These are phyloP conservation scores for Silene latifolia DNA, from an alignment of 148 eudicot genomes.

Conservation along the genomic window DNA sequence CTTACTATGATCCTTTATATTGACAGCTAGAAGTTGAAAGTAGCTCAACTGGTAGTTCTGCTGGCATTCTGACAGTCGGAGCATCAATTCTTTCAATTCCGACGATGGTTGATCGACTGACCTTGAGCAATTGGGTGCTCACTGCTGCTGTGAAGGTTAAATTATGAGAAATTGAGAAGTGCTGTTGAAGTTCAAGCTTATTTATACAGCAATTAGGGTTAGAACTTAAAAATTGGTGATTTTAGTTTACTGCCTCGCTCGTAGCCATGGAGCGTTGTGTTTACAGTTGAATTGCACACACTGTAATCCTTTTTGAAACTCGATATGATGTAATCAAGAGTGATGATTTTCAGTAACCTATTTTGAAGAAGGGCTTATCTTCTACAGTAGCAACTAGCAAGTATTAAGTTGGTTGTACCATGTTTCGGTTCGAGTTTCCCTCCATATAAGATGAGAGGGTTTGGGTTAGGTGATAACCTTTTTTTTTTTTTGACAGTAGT, in stretches of 20 bases:
- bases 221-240: slow-evolving; percentile 4
- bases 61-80: neutral
- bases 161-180: neutral
- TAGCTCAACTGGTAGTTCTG: neutral
- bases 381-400: no score
- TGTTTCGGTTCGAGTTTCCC: no score
- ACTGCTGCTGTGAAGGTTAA: neutral
- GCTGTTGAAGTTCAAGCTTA: neutral
- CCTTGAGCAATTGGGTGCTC: neutral
- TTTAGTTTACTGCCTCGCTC: neutral
- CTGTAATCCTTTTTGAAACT: neutral
- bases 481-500: no score
- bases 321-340: neutral
- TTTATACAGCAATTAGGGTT: neutral
- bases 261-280: neutral
- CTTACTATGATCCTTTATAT: neutral
- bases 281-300: neutral
- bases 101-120: neutral
- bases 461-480: no score
- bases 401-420: no score
- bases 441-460: no score
- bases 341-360: neutral
- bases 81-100: neutral
- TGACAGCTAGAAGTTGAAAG: slow-evolving; percentile 12
- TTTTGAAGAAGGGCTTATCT: neutral